A percentile compares a stretch with the other conserved stretches of the same genome.
phyloP scores from a whole-genome alignment of 768 basidiomycete genomes.

The Russula ochroleuca region DNA sequence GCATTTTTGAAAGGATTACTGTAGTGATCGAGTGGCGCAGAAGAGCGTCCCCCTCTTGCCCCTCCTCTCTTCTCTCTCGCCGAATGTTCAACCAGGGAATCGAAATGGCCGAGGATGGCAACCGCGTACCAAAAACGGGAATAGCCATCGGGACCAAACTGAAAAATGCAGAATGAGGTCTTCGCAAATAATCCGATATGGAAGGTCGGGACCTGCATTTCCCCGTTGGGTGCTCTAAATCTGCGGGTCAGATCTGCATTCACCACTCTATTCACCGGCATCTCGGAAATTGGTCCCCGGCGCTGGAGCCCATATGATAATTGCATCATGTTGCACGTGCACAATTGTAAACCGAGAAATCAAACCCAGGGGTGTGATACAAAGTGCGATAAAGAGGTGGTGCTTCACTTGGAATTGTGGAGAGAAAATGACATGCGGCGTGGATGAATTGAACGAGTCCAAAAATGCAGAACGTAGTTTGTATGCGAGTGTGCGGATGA shows the following conservation, averaged over 20 bases:
- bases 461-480: conserved; percentile 27
- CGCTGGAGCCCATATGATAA: conserved; percentile 21
- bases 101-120: conserved; percentile 17
- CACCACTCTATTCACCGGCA: conserved; percentile 24
- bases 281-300: conserved; percentile 18
- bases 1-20: conserved; percentile 10
- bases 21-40: conserved; percentile 24
- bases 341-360: conserved; percentile 12
- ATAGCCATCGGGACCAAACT: conserved; percentile 18
- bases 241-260: conserved; percentile 18
- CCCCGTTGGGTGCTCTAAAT: conserved; percentile 3
- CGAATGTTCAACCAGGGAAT: background rate
- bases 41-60: conserved; percentile 14
- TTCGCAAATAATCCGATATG: background rate
- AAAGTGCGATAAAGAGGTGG: conserved; percentile 9
- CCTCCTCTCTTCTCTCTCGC: conserved; percentile 6
- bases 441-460: conserved; percentile 27
- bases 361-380: conserved; percentile 21
- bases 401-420: conserved; percentile 18
- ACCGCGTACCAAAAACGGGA: conserved; percentile 17
- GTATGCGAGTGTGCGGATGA: conserved; percentile 27
- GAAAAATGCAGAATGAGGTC: background rate
- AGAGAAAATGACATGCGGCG: conserved; percentile 21
- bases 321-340: conserved; percentile 27
- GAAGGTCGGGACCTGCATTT: conserved; percentile 17